Percentiles rank a stretch among this genome's conserved stretches.
phyloP scores from a whole-genome alignment of 2,329 filamentous ascomycete species.

The Penicillium sp. region DNA sequence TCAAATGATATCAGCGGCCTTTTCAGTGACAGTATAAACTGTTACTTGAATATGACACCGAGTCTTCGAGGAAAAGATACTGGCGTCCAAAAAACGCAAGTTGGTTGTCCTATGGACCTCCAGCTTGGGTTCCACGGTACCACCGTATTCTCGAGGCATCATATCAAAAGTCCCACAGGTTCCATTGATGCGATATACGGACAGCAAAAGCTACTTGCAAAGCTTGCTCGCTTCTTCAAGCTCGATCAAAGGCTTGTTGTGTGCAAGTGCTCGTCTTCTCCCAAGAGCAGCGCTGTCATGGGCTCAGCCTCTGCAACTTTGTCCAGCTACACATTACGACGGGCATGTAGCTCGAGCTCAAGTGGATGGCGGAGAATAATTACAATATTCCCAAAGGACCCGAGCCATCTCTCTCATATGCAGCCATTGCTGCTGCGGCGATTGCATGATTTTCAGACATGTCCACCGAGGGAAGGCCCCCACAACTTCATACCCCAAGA shows the following conservation, averaged over 20 bases:
- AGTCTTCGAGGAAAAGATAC: constrained; percentile 38
- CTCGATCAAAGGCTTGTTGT: background rate
- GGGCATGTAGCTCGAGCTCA: constrained; percentile 47
- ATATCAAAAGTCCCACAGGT: constrained; percentile 39
- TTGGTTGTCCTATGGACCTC: constrained; percentile 35
- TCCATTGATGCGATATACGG: constrained; percentile 30
- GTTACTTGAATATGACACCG: constrained; percentile 42
- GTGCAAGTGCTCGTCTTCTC: constrained; percentile 28
- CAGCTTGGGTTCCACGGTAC: constrained; percentile 33
- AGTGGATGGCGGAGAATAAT: constrained; percentile 49
- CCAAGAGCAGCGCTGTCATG: constrained; percentile 39
- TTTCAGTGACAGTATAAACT: constrained; percentile 41
- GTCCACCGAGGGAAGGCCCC: constrained; percentile 31
- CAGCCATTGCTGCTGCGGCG: constrained; percentile 23
- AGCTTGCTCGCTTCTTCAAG: constrained; percentile 21
- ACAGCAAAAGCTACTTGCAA: constrained; percentile 23
- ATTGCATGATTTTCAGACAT: constrained; percentile 25
- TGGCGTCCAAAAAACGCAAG: constrained; percentile 40
- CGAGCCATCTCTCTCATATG: constrained; percentile 27
- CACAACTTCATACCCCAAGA: constrained; percentile 23
- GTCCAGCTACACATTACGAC: constrained; percentile 39
- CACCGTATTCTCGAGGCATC: constrained; percentile 31
- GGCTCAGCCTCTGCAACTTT: constrained; percentile 37
- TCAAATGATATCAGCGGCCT: constrained; percentile 38
- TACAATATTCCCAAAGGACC: constrained; percentile 29